phyloP scores from a whole-genome alignment of 257 asterid genomes.

The Knoxia roxburghii region DNA sequence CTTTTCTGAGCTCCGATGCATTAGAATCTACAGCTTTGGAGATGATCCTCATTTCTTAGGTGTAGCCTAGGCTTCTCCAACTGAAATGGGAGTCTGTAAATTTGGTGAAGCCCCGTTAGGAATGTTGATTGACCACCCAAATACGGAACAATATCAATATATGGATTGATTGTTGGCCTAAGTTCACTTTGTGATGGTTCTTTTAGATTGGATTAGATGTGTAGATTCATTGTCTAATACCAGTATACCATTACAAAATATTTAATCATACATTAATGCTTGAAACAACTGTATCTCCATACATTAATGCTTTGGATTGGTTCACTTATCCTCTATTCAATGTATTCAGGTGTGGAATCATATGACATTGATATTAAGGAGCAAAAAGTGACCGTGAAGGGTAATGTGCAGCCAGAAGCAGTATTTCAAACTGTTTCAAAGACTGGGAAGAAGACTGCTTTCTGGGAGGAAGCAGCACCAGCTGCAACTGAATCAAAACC shows the following conservation, averaged over 20 bases:
- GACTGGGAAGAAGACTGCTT: constrained; percentile 82
- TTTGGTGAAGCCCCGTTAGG: too few species aligned
- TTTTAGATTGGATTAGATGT: neutral
- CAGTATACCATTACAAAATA: too few species aligned
- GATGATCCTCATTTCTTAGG: neutral
- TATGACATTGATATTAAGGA: constrained; percentile 65
- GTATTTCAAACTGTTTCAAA: constrained; percentile 80
- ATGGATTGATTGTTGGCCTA: neutral
- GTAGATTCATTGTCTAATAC: neutral
- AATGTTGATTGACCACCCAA: too few species aligned
- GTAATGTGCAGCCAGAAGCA: constrained; percentile 69
- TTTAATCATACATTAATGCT: neutral
- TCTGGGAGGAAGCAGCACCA: constrained; percentile 55
- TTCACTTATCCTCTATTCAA: neutral
- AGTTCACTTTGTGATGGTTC: neutral
- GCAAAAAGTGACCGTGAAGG: constrained; percentile 86
- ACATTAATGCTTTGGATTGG: neutral
- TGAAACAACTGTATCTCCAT: too few species aligned
- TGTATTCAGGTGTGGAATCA: constrained; percentile 62
- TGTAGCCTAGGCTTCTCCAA: neutral
- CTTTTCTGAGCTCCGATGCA: neutral
- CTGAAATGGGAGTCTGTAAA: neutral
- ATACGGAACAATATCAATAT: too few species aligned
- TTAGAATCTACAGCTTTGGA: neutral
- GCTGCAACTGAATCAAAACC: constrained; percentile 15